A percentile compares a stretch with the other conserved stretches of the same genome.
Conservation (phyloP, 2,329 filamentous ascomycete genomes). For the Graphilbum ipis-grandicollis region DNA sequence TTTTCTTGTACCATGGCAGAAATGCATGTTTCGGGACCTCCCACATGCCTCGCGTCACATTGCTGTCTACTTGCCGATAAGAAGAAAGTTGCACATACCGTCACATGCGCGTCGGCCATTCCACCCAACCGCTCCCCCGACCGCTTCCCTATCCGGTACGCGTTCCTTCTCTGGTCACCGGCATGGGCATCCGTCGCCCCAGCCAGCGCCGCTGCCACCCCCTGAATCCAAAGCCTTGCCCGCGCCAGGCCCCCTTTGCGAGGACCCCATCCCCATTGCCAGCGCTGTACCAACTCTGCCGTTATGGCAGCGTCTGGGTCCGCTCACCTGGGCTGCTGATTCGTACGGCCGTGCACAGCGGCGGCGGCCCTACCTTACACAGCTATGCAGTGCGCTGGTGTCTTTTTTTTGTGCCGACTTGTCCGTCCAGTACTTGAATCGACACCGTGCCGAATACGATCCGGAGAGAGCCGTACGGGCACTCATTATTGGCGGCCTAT, state of each 20-base stretch:
- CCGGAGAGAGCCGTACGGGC: slow-evolving; percentile 51
- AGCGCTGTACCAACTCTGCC: slow-evolving; percentile 24
- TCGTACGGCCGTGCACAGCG: slow-evolving; percentile 56
- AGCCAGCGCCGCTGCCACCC: neutral
- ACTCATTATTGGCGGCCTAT: slow-evolving; percentile 54
- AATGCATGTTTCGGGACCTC: too few relatives aligned
- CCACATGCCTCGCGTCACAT: too few relatives aligned
- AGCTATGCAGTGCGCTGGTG: slow-evolving; percentile 56
- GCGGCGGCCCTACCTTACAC: slow-evolving; percentile 59
- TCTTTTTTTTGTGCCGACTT: slow-evolving; percentile 69
- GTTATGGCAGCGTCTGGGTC: slow-evolving; percentile 40
- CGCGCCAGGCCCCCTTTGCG: slow-evolving; percentile 8
- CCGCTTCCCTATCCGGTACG: too few relatives aligned
- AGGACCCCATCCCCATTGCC: slow-evolving; percentile 23
- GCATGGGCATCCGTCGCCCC: too few relatives aligned
- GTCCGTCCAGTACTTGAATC: slow-evolving; percentile 52
- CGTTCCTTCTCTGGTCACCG: too few relatives aligned
- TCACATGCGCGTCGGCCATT: too few relatives aligned
- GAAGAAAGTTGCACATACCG: too few relatives aligned
- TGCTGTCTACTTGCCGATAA: too few relatives aligned
- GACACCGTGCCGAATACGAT: slow-evolving; percentile 41
- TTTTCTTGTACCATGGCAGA: too few relatives aligned
- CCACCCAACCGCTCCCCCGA: too few relatives aligned
- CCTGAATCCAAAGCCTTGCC: slow-evolving; percentile 2
- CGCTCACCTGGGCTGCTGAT: slow-evolving; percentile 32